Conservation (phyloP, 2,329 filamentous ascomycete species). For the Pseudogymnoascus sp. region DNA sequence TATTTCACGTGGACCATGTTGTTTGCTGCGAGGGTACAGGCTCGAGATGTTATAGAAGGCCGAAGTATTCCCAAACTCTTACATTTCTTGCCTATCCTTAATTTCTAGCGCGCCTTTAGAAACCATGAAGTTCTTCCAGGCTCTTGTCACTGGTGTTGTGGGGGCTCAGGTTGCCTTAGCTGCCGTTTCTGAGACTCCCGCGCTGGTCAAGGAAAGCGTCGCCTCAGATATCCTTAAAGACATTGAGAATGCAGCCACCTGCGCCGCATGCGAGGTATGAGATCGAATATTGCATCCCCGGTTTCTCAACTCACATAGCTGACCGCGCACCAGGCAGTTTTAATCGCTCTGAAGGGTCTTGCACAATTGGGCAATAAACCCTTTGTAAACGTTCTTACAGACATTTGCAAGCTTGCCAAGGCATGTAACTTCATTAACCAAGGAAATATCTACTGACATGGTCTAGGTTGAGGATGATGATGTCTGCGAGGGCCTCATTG, state of each 20-base stretch:
- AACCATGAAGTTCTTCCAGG: conserved; percentile 8
- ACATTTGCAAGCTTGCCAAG: conserved; percentile 26
- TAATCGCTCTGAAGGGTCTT: conserved; percentile 36
- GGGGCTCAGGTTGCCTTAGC: neutral
- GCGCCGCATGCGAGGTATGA: conserved; percentile 27
- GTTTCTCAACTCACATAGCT: neutral
- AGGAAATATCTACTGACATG: neutral
- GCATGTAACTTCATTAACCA: conserved; percentile 16
- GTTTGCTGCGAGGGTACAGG: neutral
- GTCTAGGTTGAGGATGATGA: conserved; percentile 30
- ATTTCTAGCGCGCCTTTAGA: neutral
- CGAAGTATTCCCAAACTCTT: neutral
- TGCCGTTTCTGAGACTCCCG: neutral
- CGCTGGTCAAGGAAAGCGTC: neutral
- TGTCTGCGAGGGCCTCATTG: conserved; percentile 36
- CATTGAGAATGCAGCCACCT: conserved; percentile 26
- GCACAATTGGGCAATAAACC: conserved; percentile 34
- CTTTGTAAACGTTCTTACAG: conserved; percentile 32
- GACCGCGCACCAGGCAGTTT: conserved; percentile 19
- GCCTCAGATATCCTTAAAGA: conserved; percentile 22
- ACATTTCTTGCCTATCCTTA: neutral
- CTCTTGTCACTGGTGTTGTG: neutral
- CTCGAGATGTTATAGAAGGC: conserved; percentile 6
- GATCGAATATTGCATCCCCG: conserved; percentile 23
- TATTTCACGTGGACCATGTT: neutral